phyloP scores from a whole-genome alignment of 2,329 filamentous ascomycete species.

The Dactylellina cionopaga region DNA sequence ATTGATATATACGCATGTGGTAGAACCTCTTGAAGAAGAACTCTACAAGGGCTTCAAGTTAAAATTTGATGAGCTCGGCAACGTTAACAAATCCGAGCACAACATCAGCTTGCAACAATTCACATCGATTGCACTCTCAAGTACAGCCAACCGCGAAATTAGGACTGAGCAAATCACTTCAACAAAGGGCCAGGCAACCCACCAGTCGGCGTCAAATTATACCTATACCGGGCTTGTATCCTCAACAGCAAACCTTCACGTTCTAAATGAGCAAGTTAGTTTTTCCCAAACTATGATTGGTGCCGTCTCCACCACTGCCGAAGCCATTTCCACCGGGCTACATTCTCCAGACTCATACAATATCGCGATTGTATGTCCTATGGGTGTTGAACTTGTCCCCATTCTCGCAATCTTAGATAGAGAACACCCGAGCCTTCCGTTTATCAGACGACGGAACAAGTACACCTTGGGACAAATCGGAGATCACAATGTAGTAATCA shows the following conservation, averaged over 20 bases:
- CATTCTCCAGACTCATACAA: constrained; percentile 4
- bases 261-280: not conserved
- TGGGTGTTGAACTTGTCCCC: constrained; percentile 19
- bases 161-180: not conserved
- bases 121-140: not conserved
- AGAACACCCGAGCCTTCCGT: not conserved
- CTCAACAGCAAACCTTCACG: not conserved
- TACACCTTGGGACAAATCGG: constrained; percentile 28
- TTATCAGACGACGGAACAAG: not conserved
- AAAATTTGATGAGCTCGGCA: not conserved
- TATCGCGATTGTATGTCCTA: constrained; percentile 24
- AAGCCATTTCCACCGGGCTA: not conserved
- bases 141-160: not conserved
- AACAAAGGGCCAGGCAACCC: not conserved
- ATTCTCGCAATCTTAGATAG: constrained; percentile 19
- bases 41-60: constrained; percentile 16
- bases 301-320: not conserved
- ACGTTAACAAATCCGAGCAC: not conserved
- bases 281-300: not conserved
- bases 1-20: constrained; percentile 12
- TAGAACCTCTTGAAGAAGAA: constrained; percentile 14
- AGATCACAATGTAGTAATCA: constrained; percentile 23
- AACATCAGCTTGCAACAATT: not conserved
- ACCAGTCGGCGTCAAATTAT: not conserved
- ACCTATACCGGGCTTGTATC: not conserved